Evolutionary conservation across 2,329 filamentous ascomycete genomes (phyloP).

Genomic region (Sclerotiophoma versabilis): DNA sequence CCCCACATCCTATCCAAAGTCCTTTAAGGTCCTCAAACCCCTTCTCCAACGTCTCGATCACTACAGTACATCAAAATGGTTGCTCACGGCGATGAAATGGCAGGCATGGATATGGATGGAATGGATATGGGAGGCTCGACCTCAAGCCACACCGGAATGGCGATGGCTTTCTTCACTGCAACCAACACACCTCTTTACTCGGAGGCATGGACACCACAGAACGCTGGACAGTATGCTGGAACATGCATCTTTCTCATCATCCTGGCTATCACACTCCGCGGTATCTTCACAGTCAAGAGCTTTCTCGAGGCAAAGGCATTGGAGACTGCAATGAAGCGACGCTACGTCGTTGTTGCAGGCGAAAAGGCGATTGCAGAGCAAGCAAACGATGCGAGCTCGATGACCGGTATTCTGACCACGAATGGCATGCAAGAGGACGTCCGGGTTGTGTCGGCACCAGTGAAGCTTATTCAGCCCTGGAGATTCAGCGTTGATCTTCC

Average conservation of each 20-base stretch:
- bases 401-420: slow-evolving; percentile 71
- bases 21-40: neutral
- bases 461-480: slow-evolving; percentile 70
- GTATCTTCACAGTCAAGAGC: slow-evolving; percentile 73
- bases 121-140: slow-evolving; percentile 27
- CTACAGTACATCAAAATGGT: slow-evolving; percentile 32
- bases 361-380: slow-evolving; percentile 66
- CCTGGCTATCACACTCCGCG: slow-evolving; percentile 73
- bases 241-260: slow-evolving; percentile 91
- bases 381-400: slow-evolving; percentile 63
- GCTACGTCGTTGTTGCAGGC: slow-evolving; percentile 78
- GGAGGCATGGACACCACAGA: slow-evolving; percentile 74
- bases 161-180: slow-evolving; percentile 70
- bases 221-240: slow-evolving; percentile 76
- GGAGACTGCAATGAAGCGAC: slow-evolving; percentile 73
- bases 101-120: slow-evolving; percentile 27
- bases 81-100: slow-evolving; percentile 34
- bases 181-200: slow-evolving; percentile 72
- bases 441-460: slow-evolving; percentile 70
- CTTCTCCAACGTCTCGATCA: neutral
- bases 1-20: neutral
- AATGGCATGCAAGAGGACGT: slow-evolving; percentile 85
- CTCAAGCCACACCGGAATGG: slow-evolving; percentile 51
- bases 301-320: slow-evolving; percentile 71
- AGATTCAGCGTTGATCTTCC: slow-evolving; percentile 80